Evolutionary conservation across 129 eudicot species (phyloP), one percentile per base, ranked within the genome.

Genomic region (Lactuca saligna): DNA sequence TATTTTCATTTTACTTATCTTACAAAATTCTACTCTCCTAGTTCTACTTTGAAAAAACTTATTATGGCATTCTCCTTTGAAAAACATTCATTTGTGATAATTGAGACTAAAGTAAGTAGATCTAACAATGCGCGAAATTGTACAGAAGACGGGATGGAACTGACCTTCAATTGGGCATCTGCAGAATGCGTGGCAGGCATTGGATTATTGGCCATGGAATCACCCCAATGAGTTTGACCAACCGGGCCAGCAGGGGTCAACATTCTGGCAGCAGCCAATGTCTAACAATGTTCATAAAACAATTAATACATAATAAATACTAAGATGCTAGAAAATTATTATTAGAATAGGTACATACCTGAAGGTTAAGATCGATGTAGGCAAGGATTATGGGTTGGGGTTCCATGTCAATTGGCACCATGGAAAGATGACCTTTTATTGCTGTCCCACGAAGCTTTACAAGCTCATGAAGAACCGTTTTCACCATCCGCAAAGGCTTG

Each of bases 351-450:
- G 10, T 35, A 7, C 58, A 14, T 80, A 93, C 99, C 99, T 93
- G 99, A 72, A 93, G 97, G 76, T 93, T 93, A 65, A 93, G 95
- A 75, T 93, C 99, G 2, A 93, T 93, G 78, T 93, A 93, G 60
- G 99, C 99, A 73, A 93, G 99, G 72, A 93, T 89, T 42, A 93
- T 93, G 8, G 99, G 99, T 63, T 78, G 99, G 35, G 99, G 99
- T 64, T 93, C 95, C 86, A 82, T 89, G 80, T 93, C 99, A 11
- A 93, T 93, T 6, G 99, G 99, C 54, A 93, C 99, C 99, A 93
- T 81, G n/a, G 99, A 93, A 15, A 93, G 95, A 87, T 93, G 99
- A 38, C 99, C 99, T 75, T 93, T 93, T 29, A 93, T 93, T 57
- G 99, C 92, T 53, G 99, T 93, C 57, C 95, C 97, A 44, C 91